Conservation (phyloP, 208 protist species). For the Trypanosoma conorhini region DNA sequence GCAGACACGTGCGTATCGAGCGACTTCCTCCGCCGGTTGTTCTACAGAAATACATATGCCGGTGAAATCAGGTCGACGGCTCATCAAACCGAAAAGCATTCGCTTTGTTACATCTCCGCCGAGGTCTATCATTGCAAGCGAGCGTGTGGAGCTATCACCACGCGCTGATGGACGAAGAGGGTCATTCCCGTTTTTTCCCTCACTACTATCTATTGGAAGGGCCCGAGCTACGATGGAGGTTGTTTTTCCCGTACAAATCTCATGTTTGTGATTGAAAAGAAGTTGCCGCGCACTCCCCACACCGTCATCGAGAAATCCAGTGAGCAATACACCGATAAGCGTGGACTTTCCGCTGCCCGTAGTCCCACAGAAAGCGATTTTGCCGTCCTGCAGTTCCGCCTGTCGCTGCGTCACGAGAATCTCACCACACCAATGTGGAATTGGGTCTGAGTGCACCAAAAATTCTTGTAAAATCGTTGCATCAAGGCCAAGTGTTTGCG, state of each 20-base stretch:
- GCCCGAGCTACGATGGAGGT: conserved; percentile 93
- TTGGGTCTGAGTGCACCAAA: conserved; percentile 17
- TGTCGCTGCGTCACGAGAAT: conserved; percentile 76
- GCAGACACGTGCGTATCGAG: conserved; percentile 92
- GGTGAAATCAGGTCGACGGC: conserved; percentile 90
- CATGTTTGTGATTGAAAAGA: conserved; percentile 97
- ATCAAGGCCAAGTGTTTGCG: conserved; percentile 57
- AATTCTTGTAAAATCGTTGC: conserved; percentile 62
- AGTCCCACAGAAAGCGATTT: conserved; percentile 85
- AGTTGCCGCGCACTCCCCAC: conserved; percentile 69
- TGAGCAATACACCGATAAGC: conserved; percentile 76
- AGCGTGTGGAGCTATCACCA: conserved; percentile 44
- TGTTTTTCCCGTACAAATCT: conserved; percentile 94
- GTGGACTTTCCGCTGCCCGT: conserved; percentile 88
- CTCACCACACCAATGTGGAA: conserved; percentile 72
- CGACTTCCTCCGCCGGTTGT: conserved; percentile 31
- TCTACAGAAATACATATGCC: conserved; percentile 70
- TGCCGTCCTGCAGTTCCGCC: conserved; percentile 53
- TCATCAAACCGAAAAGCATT: conserved; percentile 94
- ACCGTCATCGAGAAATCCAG: conserved; percentile 75
- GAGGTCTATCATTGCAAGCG: conserved; percentile 52
- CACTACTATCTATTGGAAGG: conserved; percentile 63
- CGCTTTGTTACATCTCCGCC: conserved; percentile 81
- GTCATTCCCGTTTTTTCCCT: conserved; percentile 9
- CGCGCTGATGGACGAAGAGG: conserved; percentile 8